A percentile compares a stretch with the other conserved stretches of the same genome.
Evolutionary conservation across 305 asterid genomes (phyloP).

Genomic region (Plantago lanceolata): DNA sequence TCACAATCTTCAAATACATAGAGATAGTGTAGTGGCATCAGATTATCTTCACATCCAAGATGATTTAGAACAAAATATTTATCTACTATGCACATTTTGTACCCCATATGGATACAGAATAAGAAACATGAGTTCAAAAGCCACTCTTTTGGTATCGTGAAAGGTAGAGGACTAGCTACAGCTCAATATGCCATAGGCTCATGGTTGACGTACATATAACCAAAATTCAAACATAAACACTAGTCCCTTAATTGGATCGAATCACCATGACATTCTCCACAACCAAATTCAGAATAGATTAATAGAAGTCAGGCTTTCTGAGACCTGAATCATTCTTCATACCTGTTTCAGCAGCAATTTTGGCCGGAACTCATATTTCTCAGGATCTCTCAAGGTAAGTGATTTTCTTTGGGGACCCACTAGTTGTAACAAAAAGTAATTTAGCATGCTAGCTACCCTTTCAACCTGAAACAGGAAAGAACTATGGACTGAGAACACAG

Average conservation of each 20-base stretch:
- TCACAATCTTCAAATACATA: constrained; percentile 66
- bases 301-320: not conserved
- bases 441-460: constrained; percentile 97
- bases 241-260: no score
- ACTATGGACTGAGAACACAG: constrained; percentile 7
- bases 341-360: constrained; percentile 89
- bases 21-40: constrained; percentile 17
- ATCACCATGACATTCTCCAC: not conserved
- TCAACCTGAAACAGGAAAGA: constrained; percentile 59
- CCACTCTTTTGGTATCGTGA: no score
- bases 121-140: no score
- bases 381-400: constrained; percentile 90
- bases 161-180: not conserved
- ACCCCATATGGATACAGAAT: no score
- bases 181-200: not conserved
- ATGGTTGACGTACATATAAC: not conserved
- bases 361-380: constrained; percentile 93
- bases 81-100: no score
- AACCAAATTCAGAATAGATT: no score
- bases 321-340: constrained; percentile 8
- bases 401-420: constrained; percentile 98
- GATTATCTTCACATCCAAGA: constrained; percentile 12
- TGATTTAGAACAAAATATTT: not conserved
- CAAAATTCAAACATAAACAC: not conserved
- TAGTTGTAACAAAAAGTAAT: constrained; percentile 83